A percentile compares a stretch with the other conserved stretches of the same genome.
These are phyloP conservation scores for Bipolaris bicolor DNA, from an alignment of 2,329 filamentous ascomycete genomes.

Conservation along the genomic window DNA sequence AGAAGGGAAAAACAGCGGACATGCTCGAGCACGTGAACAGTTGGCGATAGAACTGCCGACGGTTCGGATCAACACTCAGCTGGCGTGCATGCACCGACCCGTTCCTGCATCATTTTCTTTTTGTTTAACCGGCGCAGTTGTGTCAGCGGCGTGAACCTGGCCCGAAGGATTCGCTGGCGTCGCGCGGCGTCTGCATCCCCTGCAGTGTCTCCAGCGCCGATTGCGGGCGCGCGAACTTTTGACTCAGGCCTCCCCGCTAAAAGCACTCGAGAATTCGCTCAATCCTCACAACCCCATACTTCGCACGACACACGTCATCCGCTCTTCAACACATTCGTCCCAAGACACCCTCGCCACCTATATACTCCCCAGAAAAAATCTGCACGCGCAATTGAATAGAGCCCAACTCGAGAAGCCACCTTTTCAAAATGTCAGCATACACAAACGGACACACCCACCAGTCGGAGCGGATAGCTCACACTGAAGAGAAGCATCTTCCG, in stretches of 20 bases:
- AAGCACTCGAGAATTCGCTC: slow-evolving; percentile 13
- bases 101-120: slow-evolving; percentile 6
- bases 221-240: slow-evolving; percentile 16
- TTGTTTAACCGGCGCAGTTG: not conserved
- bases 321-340: not conserved
- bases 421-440: slow-evolving; percentile 32
- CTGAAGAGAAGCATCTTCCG: slow-evolving; percentile 56
- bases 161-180: slow-evolving; percentile 3
- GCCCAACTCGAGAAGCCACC: slow-evolving; percentile 2
- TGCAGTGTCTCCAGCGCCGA: slow-evolving; percentile 12
- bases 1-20: not conserved
- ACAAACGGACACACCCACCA: slow-evolving; percentile 43
- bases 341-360: not conserved
- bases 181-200: slow-evolving; percentile 7
- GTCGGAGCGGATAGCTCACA: slow-evolving; percentile 50
- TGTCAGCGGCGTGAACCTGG: not conserved
- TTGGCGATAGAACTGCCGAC: not conserved
- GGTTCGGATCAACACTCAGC: not conserved
- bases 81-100: not conserved
- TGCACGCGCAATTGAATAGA: not conserved
- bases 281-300: slow-evolving; percentile 14
- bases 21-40: not conserved
- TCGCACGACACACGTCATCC: slow-evolving; percentile 14
- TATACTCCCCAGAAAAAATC: not conserved
- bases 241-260: slow-evolving; percentile 22